Conservation (phyloP, 805 yeast species). For the Ogataea pignaliae region DNA sequence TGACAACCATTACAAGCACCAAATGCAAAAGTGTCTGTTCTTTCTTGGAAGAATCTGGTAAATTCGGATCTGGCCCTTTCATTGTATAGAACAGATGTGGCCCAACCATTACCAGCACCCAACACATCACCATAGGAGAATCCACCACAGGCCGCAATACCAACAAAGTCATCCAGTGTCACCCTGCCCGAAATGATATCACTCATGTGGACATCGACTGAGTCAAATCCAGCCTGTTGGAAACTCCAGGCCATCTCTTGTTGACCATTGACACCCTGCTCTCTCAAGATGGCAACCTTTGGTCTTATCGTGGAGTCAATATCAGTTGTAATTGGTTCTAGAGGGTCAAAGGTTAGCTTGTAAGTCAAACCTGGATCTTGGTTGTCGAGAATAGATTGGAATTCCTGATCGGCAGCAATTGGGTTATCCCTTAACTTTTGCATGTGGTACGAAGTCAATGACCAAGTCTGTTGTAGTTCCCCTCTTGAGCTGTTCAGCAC, state of each 20-base stretch:
- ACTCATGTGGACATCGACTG: slow-evolving; percentile 96
- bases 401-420: slow-evolving; percentile 82
- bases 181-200: slow-evolving; percentile 77
- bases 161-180: slow-evolving; percentile 74
- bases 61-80: slow-evolving; percentile 74
- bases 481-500: slow-evolving; percentile 59
- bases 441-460: slow-evolving; percentile 81
- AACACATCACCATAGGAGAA: slow-evolving; percentile 98
- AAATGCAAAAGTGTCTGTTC: slow-evolving; percentile 90
- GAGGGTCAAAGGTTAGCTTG: slow-evolving; percentile 66
- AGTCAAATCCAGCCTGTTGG: slow-evolving; percentile 88
- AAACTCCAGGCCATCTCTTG: slow-evolving; percentile 98
- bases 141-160: slow-evolving; percentile 98
- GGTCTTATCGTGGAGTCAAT: slow-evolving; percentile 46
- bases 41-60: slow-evolving; percentile 71
- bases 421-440: slow-evolving; percentile 96
- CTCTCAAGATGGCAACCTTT: slow-evolving; percentile 92
- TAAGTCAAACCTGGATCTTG: slow-evolving; percentile 86
- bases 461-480: slow-evolving; percentile 76
- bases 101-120: slow-evolving; percentile 99
- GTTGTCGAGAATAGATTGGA: slow-evolving; percentile 66
- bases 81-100: slow-evolving; percentile 88
- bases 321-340: slow-evolving; percentile 42
- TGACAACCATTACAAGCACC: slow-evolving; percentile 99
- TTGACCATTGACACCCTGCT: slow-evolving; percentile 98